Conservation (phyloP, 768 basidiomycete genomes). For the Sporobolomyces phaffii region DNA sequence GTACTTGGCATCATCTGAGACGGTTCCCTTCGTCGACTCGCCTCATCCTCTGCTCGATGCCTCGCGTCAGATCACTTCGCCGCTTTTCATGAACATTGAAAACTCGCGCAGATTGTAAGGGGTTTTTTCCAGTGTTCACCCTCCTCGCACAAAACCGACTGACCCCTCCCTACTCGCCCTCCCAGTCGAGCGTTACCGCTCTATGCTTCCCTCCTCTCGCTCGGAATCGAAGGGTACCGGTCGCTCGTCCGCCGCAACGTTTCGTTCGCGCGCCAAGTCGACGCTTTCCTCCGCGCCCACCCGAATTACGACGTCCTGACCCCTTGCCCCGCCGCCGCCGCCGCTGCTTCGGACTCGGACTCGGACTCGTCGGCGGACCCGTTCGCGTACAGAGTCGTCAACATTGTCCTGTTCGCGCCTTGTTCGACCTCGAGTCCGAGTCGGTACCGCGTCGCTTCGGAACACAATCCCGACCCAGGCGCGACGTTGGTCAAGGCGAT, state of each 20-base stretch:
- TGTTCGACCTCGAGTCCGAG: neutral
- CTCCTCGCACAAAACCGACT: neutral
- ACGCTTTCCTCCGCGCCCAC: constrained; percentile 42
- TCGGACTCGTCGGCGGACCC: neutral
- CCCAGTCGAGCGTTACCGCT: constrained; percentile 48
- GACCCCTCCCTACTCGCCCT: neutral
- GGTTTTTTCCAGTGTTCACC: neutral
- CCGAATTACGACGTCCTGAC: constrained; percentile 43
- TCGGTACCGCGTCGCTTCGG: neutral
- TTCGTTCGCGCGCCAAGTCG: constrained; percentile 46
- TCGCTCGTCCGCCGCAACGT: constrained; percentile 48
- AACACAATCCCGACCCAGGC: neutral
- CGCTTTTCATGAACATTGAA: constrained; percentile 49
- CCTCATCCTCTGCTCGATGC: constrained; percentile 27
- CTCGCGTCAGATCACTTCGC: constrained; percentile 43
- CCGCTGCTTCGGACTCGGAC: no score
- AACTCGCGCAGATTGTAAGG: constrained; percentile 49
- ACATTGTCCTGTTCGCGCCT: constrained; percentile 39
- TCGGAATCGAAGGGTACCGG: constrained; percentile 48
- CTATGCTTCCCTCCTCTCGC: constrained; percentile 47
- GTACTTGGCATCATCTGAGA: constrained; percentile 45
- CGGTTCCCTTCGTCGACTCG: neutral
- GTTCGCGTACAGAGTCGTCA: constrained; percentile 33
- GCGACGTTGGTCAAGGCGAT: constrained; percentile 43
- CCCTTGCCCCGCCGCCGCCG: constrained; percentile 18